These are phyloP conservation scores for Mollisiaceae sp. DNA, from an alignment of 2,329 filamentous ascomycete species.

Conservation along the genomic window DNA sequence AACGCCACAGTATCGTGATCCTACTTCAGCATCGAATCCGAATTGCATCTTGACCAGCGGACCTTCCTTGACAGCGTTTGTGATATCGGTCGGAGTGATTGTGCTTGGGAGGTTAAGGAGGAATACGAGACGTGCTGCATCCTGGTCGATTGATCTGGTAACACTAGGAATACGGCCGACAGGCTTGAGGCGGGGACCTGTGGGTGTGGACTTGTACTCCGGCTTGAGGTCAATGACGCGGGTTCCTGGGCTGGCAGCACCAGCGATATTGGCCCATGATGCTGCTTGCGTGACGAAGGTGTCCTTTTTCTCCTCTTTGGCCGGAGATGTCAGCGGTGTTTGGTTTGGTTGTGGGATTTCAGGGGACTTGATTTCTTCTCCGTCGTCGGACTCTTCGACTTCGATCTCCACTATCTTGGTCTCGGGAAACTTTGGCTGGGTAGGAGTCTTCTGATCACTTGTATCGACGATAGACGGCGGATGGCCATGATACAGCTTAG, in stretches of 20 bases:
- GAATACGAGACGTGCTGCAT: conserved; percentile 38
- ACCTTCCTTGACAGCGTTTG: conserved; percentile 39
- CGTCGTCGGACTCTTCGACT: background rate
- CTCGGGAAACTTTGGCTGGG: background rate
- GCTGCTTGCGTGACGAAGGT: conserved; percentile 21
- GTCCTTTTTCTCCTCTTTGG: background rate
- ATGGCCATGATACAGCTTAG: background rate
- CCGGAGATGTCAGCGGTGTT: background rate
- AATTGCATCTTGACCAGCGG: conserved; percentile 38
- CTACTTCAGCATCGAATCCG: conserved; percentile 32
- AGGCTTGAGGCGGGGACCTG: conserved; percentile 24
- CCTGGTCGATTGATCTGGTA: conserved; percentile 16
- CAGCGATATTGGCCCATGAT: conserved; percentile 40
- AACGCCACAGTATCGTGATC: conserved; percentile 34
- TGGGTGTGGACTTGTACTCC: background rate
- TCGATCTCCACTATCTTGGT: background rate
- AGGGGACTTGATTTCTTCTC: background rate
- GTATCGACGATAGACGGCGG: background rate
- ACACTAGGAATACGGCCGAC: conserved; percentile 26
- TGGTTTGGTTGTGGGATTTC: background rate
- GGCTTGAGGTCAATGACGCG: conserved; percentile 32
- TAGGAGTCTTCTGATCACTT: conserved; percentile 3
- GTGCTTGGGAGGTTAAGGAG: conserved; percentile 37
- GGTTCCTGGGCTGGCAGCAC: conserved; percentile 21
- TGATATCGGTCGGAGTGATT: conserved; percentile 36